Base-by-base conservation (phyloP, 1,139 yeast genomes). In the Hansenula sp. region DNA sequence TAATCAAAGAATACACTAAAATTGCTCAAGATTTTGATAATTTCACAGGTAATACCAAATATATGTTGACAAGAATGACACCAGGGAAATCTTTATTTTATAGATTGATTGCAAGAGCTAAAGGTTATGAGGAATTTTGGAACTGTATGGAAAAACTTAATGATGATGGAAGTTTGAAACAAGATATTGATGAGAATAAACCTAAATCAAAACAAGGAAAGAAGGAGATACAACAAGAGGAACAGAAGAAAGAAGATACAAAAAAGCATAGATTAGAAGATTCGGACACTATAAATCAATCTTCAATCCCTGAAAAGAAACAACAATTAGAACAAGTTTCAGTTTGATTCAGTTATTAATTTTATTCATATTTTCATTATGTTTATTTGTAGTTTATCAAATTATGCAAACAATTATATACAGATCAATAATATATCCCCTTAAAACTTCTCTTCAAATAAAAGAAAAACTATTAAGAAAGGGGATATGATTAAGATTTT, bases 11-110 rank as follows among this genome's bases (percentile, higher is more conserved):
- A 51, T 86, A 77, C 51, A 59, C 81, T 31, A 62, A 67, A n/a
- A 59, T 77, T 21, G 84, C 91, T 12, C 58, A 65, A 27, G 57
- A 71, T 46, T 77, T 72, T 59, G 82, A 81, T 44, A 87, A 87
- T 60, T 77, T 76, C 52, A 65, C 76, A 21, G 72, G 88, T 17
- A 89, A 88, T 58, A 77, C 95, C 5, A 93, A 93, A 66, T 93
- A 83, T 62, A 79, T 94, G 67, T 58, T 91, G 40, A 70, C 81
- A 38, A 79, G 90, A 57, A 81, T 88, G 66, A 71, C 89, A 4
- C 96, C 96, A 0, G 96, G 96, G 0, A 85, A 82, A 59, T 77
- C 81, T 5, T 70, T 72, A 16, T 70, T 79, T 41, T 85, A 84
- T 60, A 82, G 78, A 53, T 54, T 66, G 41, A 66, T 88, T 40